Evolutionary conservation across 2,329 filamentous ascomycete species (phyloP), one percentile per base, ranked within the genome.

Genomic region (Capronia coronata): DNA sequence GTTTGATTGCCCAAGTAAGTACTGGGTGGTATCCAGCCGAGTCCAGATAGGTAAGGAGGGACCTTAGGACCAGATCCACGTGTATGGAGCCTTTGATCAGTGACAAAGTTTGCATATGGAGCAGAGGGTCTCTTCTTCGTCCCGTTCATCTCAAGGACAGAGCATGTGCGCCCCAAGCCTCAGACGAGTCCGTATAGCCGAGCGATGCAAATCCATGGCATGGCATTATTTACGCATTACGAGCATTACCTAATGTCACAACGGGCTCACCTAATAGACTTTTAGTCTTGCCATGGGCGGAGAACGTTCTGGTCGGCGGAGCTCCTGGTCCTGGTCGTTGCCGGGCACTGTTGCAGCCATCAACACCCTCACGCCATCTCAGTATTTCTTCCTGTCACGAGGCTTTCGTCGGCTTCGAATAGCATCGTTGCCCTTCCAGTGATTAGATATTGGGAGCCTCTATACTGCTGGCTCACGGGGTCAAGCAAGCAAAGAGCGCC

Each of bases 391-490:
- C 29, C n/a, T 6, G 29, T 32, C 29, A 32, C 29, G 29, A 32
- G 29, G 29, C 29, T 32, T 32, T 5, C 29, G 29, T n/a, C 29
- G 6, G 29, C 13, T n/a, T n/a, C 29, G 13, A 32, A 27, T 27
- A n/a, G 16, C 32, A 35, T 13, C 32, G n/a, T n/a, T 5, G 5
- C 32, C 13, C 32, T n/a, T 35, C 32, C 25, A 27, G 25, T 27
- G n/a, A n/a, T n/a, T 27, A 32, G 29, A 9, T 11, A n/a, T n/a
- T 32, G 6, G 6, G 25, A 27, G 25, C 25, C 25, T 27, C 13
- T 22, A n/a, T n/a, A n/a, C n/a, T n/a, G n/a, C n/a, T n/a, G 2
- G 38, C 10, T 41, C 43, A 46, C 43, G 32, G 32, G 43, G 16
- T 23, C 43, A 18, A 46, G 43, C 14, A 38, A 46, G n/a, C n/a